These are phyloP conservation scores for Lepidium didymum DNA, from an alignment of 345 rosid genomes.

Conservation along the genomic window DNA sequence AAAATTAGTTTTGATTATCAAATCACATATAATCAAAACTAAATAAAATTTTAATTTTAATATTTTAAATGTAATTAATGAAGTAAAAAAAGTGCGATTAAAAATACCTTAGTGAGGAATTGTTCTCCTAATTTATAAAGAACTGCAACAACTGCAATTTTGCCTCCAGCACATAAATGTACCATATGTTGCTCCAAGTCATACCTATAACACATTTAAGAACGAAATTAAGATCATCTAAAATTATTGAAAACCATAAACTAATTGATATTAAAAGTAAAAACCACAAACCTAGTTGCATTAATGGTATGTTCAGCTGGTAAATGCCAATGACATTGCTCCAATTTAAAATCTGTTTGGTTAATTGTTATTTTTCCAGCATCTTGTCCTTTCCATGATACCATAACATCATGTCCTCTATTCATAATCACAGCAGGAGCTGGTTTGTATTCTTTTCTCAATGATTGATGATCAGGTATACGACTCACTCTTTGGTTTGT, in stretches of 20 bases:
- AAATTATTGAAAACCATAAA: background rate
- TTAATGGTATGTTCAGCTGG: slow-evolving; percentile 62
- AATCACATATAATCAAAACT: background rate
- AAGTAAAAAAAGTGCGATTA: no score
- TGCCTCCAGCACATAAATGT: slow-evolving; percentile 31
- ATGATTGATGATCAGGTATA: slow-evolving; percentile 21
- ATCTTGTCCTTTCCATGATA: slow-evolving; percentile 51
- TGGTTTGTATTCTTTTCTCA: slow-evolving; percentile 43
- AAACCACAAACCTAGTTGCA: slow-evolving; percentile 38
- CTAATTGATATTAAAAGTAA: background rate
- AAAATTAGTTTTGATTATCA: no score
- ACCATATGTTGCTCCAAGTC: slow-evolving; percentile 57
- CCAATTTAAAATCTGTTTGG: slow-evolving; percentile 35
- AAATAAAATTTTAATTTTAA: background rate
- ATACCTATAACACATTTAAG: slow-evolving; percentile 24
- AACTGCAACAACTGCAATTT: slow-evolving; percentile 45
- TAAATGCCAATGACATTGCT: slow-evolving; percentile 66
- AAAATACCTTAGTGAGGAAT: slow-evolving; percentile 44
- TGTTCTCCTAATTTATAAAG: slow-evolving; percentile 47
- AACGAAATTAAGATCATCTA: background rate
- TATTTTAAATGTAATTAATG: background rate
- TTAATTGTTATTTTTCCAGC: slow-evolving; percentile 50
- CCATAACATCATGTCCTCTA: slow-evolving; percentile 62
- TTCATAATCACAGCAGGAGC: slow-evolving; percentile 45
- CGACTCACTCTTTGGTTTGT: slow-evolving; percentile 13